Evolutionary conservation across 2,329 filamentous ascomycete genomes (phyloP).

Genomic region (Fusarium subglutinans): DNA sequence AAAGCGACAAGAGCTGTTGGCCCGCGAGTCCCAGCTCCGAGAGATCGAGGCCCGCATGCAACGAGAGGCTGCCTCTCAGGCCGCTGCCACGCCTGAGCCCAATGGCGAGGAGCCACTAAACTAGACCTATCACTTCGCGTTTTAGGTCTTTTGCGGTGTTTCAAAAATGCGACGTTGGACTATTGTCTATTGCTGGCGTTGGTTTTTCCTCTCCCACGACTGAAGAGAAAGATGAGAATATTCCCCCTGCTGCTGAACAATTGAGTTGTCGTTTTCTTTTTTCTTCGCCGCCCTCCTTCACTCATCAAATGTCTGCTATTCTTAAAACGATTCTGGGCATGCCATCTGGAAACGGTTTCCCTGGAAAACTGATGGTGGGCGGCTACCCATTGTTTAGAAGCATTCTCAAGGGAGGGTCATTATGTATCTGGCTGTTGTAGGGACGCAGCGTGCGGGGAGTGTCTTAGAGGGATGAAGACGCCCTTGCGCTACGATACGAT

Average conservation of each 20-base stretch:
- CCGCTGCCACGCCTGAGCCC: conserved; percentile 56
- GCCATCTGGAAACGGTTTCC: conserved; percentile 13
- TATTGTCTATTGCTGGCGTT: conserved; percentile 60
- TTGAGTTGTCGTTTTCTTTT: conserved; percentile 49
- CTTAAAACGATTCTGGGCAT: conserved; percentile 47
- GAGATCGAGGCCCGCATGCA: conserved; percentile 99
- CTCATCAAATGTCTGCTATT: conserved; percentile 40
- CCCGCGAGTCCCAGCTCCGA: conserved; percentile 96
- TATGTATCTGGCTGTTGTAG: conserved; percentile 32
- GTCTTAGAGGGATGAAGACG: conserved; percentile 32
- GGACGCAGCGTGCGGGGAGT: conserved; percentile 34
- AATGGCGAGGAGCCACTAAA: conserved; percentile 64
- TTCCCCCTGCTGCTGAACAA: conserved; percentile 53
- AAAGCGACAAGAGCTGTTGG: conserved; percentile 97
- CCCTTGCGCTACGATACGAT: conserved; percentile 32
- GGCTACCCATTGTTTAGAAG: conserved; percentile 28
- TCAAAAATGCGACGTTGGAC: conserved; percentile 55
- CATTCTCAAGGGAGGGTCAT: conserved; percentile 28
- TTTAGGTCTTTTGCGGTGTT: conserved; percentile 47
- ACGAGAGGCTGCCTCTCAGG: conserved; percentile 74
- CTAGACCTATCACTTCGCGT: conserved; percentile 49
- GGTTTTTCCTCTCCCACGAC: conserved; percentile 54
- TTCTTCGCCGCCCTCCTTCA: conserved; percentile 46
- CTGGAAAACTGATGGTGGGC: conserved; percentile 25
- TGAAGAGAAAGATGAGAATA: conserved; percentile 56